Conservation (phyloP, 2,329 filamentous ascomycete genomes). For the Neonectria faginata region DNA sequence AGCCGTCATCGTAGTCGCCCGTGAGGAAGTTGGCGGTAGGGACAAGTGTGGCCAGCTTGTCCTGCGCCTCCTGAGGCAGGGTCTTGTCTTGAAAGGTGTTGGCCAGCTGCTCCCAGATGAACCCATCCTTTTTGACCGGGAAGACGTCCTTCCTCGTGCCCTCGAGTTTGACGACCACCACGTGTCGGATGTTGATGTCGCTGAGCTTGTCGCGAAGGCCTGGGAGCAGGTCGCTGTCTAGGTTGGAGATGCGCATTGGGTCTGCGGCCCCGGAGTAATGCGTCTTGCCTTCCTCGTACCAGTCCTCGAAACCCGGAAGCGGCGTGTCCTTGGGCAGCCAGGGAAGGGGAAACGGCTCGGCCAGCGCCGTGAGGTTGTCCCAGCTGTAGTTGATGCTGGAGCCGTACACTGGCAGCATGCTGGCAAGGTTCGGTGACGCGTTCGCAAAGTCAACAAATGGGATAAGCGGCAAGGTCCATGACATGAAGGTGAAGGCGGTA, state of each 20-base stretch:
- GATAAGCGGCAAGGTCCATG: slow-evolving; percentile 50
- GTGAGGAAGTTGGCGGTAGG: slow-evolving; percentile 10
- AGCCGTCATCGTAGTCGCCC: slow-evolving; percentile 3
- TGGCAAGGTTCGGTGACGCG: slow-evolving; percentile 43
- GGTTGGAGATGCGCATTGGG: slow-evolving; percentile 54
- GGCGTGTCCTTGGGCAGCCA: slow-evolving; percentile 46
- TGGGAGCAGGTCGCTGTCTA: slow-evolving; percentile 45
- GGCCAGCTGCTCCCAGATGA: slow-evolving; percentile 48
- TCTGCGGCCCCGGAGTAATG: slow-evolving; percentile 51
- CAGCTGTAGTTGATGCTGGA: slow-evolving; percentile 41
- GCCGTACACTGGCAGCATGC: slow-evolving; percentile 38
- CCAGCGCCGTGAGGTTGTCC: slow-evolving; percentile 48
- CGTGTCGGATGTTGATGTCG: slow-evolving; percentile 53
- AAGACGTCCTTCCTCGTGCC: slow-evolving; percentile 58
- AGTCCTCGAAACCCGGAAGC: slow-evolving; percentile 46
- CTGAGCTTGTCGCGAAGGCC: slow-evolving; percentile 36
- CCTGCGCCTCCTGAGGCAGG: slow-evolving; percentile 46
- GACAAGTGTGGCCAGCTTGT: slow-evolving; percentile 41
- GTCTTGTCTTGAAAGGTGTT: slow-evolving; percentile 44
- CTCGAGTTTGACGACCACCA: slow-evolving; percentile 56
- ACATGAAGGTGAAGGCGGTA: slow-evolving; percentile 50
- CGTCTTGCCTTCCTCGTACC: slow-evolving; percentile 35
- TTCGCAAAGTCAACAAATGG: slow-evolving; percentile 50
- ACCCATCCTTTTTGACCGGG: slow-evolving; percentile 53
- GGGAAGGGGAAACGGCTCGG: slow-evolving; percentile 30